These are phyloP conservation scores for Mycena vulgaris DNA, from an alignment of 768 basidiomycete species.

Conservation along the genomic window DNA sequence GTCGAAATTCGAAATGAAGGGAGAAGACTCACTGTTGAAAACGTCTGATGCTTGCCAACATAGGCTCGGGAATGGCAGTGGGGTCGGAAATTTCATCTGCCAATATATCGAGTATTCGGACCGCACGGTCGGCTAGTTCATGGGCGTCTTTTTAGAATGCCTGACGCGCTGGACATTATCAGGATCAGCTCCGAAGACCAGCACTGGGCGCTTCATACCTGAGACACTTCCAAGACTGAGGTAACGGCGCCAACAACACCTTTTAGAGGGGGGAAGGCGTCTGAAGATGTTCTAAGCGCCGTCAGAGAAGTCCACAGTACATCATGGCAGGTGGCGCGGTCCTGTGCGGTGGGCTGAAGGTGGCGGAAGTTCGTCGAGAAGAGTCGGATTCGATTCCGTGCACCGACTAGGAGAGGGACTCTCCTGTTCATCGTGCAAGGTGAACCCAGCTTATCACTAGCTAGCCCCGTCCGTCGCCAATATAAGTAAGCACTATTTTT, in stretches of 20 bases:
- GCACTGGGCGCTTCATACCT: background rate
- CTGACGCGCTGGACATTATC: conserved; percentile 5
- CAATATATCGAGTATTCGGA: background rate
- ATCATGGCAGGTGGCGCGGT: conserved; percentile 12
- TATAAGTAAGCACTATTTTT: too few species aligned
- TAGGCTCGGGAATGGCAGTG: background rate
- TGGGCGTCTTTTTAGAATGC: conserved; percentile 9
- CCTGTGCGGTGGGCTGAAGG: background rate
- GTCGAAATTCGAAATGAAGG: background rate
- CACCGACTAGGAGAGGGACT: background rate
- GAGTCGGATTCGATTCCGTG: background rate
- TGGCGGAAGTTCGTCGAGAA: conserved; percentile 8
- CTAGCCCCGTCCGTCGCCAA: too few species aligned
- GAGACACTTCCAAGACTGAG: conserved; percentile 9
- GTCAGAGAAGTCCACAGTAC: conserved; percentile 19
- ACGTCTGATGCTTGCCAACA: conserved; percentile 6
- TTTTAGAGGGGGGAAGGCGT: conserved; percentile 19
- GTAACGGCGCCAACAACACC: conserved; percentile 21
- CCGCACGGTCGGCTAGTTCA: background rate
- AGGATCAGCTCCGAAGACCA: background rate
- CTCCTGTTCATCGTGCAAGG: background rate
- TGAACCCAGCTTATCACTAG: too few species aligned
- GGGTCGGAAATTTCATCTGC: background rate
- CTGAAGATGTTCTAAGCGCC: conserved; percentile 17
- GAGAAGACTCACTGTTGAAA: conserved; percentile 6